Evolutionary conservation across 257 asterid species (phyloP).

Genomic region (Leonotis leonurus): DNA sequence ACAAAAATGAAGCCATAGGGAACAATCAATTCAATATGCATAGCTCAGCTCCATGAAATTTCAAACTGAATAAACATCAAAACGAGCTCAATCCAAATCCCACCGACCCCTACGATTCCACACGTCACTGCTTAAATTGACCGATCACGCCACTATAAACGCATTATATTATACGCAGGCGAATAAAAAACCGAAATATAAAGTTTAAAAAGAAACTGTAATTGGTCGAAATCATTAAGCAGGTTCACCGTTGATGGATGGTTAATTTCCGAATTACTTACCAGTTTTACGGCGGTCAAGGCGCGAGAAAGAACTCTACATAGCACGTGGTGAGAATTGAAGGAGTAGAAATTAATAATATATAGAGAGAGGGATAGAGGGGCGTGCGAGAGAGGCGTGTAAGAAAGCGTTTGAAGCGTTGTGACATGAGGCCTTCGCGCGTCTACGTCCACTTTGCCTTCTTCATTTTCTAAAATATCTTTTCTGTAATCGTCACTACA

Average conservation of each 20-base stretch:
- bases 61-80: not conserved
- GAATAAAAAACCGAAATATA: not conserved
- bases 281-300: constrained; percentile 14
- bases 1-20: not conserved
- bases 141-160: not conserved
- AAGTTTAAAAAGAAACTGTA: not conserved
- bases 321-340: not conserved
- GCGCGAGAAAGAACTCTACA: constrained; percentile 9
- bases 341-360: not conserved
- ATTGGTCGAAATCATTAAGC: not conserved
- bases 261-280: constrained; percentile 1
- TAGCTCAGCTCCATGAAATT: constrained; percentile 4
- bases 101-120: not conserved
- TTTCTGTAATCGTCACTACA: not conserved
- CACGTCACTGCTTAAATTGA: not conserved
- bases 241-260: not conserved
- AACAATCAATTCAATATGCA: not conserved
- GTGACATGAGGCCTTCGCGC: constrained; percentile 46
- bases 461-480: constrained; percentile 27
- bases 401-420: constrained; percentile 35
- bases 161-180: not conserved
- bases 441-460: constrained; percentile 37
- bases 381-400: constrained; percentile 76
- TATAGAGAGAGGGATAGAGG: constrained; percentile 2
- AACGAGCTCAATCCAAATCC: not conserved